Evolutionary conservation across 2,329 filamentous ascomycete genomes (phyloP), one percentile per base, ranked within the genome.

Genomic region (Hypoxylon sp.): DNA sequence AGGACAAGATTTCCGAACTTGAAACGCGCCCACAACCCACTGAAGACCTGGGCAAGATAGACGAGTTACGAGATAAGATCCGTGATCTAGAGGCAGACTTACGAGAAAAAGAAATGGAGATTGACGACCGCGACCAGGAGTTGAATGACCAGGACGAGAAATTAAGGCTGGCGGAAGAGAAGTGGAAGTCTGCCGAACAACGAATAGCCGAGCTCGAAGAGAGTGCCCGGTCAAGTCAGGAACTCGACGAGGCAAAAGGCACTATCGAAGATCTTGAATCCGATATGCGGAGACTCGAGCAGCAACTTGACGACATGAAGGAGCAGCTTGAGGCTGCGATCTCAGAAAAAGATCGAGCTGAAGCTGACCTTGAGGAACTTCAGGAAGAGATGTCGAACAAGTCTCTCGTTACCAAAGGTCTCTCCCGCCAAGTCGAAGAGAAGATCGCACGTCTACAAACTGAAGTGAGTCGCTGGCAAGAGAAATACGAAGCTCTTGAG

Each of bases 351-450:
- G 81, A 86, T 20, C 82, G 84, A 28, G 87, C 87, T 1, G 85
- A 89, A 70, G 79, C 78, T 5, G 84, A 90, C 62, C 79, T 90
- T 14, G 84, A 89, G 70, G 87, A 90, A 72, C 82, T 93, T 22
- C 90, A 92, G 66, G 90, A 92, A 56, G 91, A 93, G 72, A 87
- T 93, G 84, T 85, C 90, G 20, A 90, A 94, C 78, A 93, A 93
- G 71, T 94, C 91, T 0, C 85, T 93, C 36, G 87, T 88, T 55
- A 91, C 90, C 11, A 93, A 91, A 74, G 91, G 90, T 1, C 82
- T 93, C 7, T 91, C 88, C 54, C 86, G 91, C 30, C 91, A 94
- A 77, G 84, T 93, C 16, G 91, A 94, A 72, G 90, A 92, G 70
- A 92, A 89, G 76, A 80, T 88, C 7, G 80, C 82, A 53, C 87